A percentile compares a stretch with the other conserved stretches of the same genome.
Conservation (phyloP, 176 grass and related monocot genomes). For the Carex parvula region DNA sequence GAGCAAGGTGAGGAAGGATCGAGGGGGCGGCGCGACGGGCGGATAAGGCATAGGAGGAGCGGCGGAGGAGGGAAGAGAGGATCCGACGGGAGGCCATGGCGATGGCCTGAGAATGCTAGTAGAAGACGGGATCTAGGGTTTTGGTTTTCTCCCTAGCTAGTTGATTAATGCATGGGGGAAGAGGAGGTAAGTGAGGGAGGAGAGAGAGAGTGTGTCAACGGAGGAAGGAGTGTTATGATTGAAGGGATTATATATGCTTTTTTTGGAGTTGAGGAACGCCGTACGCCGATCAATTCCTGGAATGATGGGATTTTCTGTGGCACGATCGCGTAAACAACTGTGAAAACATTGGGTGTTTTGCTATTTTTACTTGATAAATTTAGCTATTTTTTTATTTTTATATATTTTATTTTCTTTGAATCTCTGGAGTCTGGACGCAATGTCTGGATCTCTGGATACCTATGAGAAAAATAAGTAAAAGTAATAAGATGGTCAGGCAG, state of each 20-base stretch:
- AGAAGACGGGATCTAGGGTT: constrained; percentile 55
- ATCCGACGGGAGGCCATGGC: constrained; percentile 74
- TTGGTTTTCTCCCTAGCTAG: not conserved
- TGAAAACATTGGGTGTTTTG: not conserved
- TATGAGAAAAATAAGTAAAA: not conserved
- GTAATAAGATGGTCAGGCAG: not conserved
- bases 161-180: not conserved
- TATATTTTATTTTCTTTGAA: not conserved
- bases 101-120: constrained; percentile 18
- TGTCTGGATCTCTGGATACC: no score
- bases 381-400: not conserved
- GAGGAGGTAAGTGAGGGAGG: not conserved
- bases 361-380: constrained; percentile 17
- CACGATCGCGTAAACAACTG: not conserved
- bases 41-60: constrained; percentile 44
- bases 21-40: constrained; percentile 31
- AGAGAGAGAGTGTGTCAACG: constrained; percentile 7
- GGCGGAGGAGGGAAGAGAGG: constrained; percentile 55
- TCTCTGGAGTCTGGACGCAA: not conserved
- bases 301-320: not conserved
- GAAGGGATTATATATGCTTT: not conserved
- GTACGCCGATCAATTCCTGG: not conserved
- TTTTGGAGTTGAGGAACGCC: not conserved
- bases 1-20: constrained; percentile 36
- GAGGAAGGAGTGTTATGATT: not conserved